Evolutionary conservation across 345 rosid species (phyloP), one percentile per base, ranked within the genome.

Genomic region (Stellera chamaejasme): DNA sequence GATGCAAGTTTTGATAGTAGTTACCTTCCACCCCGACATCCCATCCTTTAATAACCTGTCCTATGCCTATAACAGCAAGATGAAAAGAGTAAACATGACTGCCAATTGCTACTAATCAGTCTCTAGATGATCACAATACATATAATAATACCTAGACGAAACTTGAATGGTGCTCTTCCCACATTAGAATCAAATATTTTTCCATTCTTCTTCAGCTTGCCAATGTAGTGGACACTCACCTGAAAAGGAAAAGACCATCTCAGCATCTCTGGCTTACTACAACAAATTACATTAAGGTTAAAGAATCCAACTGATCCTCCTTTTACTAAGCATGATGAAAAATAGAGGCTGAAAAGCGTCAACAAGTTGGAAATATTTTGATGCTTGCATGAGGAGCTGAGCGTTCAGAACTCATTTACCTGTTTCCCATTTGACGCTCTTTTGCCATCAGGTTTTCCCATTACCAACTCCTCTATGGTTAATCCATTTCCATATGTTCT

Each of bases 1-100:
- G 27, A 25, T 26, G 45, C 3, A 26, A 39, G 54, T 55, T 43
- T 19, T n/a, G 54, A 27, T 53, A 50, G 50, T 53, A 50, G 50
- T 72, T 75, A 94, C 99, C 97, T 23, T 72, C 73, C 49, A 94
- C 90, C 15, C 97, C 99, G 55, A 90, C 90, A 75, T 94, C 99
- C 99, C 97, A 94, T 63, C 97, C 99, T 73, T 85, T 85, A 51
- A 94, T 94, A 61, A 94, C 99, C 69, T 83, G 72, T 42, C 97
- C 97, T 1, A 85, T 64, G 58, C 99, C 97, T 94, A 70, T 57
- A 65, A 57, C 32, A 76, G 55, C 56, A 45, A 55, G 58, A 32
- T 46, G 53, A 57, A 62, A 53, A 41, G 48, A 15, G 48, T 26
- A 13, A 60, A n/a, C 43, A 27, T 10, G 8, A 32, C 3, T 32